Conservation (phyloP, 2,329 filamentous ascomycete species). For the Falciphora oryzae region DNA sequence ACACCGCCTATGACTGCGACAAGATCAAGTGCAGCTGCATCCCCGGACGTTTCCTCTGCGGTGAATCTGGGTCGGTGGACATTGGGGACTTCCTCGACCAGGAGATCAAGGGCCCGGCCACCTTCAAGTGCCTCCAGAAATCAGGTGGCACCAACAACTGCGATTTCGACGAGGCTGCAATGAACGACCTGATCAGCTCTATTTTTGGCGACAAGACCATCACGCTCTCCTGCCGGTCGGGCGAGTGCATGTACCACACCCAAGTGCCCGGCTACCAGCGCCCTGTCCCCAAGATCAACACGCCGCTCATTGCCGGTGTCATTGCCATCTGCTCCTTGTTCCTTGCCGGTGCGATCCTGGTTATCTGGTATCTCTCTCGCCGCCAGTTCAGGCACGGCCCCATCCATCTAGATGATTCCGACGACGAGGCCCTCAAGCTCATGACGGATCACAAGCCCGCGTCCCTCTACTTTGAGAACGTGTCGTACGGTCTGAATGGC, state of each 20-base stretch:
- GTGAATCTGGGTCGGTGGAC: constrained; percentile 84
- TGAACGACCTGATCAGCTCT: constrained; percentile 82
- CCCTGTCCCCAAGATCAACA: constrained; percentile 93
- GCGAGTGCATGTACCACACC: constrained; percentile 89
- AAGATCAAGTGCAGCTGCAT: constrained; percentile 85
- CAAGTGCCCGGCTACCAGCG: constrained; percentile 87
- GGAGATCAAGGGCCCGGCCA: constrained; percentile 79
- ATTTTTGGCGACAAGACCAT: constrained; percentile 94
- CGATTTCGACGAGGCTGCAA: constrained; percentile 82
- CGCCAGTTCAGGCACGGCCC: constrained; percentile 64
- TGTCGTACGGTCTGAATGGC: constrained; percentile 80
- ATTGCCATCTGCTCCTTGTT: constrained; percentile 79
- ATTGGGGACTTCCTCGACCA: constrained; percentile 82
- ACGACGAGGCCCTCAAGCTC: constrained; percentile 79
- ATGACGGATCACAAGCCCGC: constrained; percentile 90
- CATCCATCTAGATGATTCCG: constrained; percentile 81
- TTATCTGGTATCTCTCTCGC: constrained; percentile 83
- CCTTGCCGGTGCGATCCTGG: constrained; percentile 76
- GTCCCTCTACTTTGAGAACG: constrained; percentile 79
- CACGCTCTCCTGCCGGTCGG: constrained; percentile 71
- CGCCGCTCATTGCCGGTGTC: constrained; percentile 87
- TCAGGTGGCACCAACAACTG: constrained; percentile 61
- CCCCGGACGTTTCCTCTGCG: constrained; percentile 87
- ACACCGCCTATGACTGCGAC: constrained; percentile 78
- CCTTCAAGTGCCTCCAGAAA: constrained; percentile 67